Evolutionary conservation across 2,329 filamentous ascomycete species (phyloP), one percentile per base, ranked within the genome.

Genomic region (Whalleya microplaca): DNA sequence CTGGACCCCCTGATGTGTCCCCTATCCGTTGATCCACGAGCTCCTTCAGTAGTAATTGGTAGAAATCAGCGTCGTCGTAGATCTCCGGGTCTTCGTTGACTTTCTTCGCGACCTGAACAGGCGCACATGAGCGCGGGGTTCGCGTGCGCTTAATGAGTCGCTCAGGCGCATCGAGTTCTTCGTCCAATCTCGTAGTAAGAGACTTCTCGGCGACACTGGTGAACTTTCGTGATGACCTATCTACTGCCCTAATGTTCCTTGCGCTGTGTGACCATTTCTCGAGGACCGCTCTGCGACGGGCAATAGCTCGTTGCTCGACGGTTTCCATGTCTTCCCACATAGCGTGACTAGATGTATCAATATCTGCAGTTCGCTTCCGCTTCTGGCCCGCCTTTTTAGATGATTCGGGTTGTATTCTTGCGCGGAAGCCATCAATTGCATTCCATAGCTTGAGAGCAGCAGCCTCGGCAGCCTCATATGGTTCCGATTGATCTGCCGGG

Each of bases 31-130:
- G 91, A 70, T 96, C 92, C 9, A 99, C 89, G 1, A 99, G 86
- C 69, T 96, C 92, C 72, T 96, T 96, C 23, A 99, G 84, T 2
- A 99, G 83, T 14, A 95, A 79, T 72, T 96, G 92, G 76, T 99
- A 99, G 73, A 98, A 97, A 71, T 96, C 88, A 10, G 91, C 91
- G 67, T 99, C 95, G 71, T 98, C 94, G 77, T 95, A 99, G 64
- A 96, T 86, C 19, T 79, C 75, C 1, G 73, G 71, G 67, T 87
- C 86, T 64, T 88, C 82, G 9, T 76, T 74, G 21, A 86, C 68
- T 68, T 84, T 83, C 61, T 76, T 76, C 27, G 80, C 80, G 0
- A 82, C 81, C 66, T 94, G 90, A 0, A 84, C 75, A 0, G 90
- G 90, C 0, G 90, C 90, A 67, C 90, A 93, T 1, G 90, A 92